Percentiles rank a stretch among this genome's conserved stretches.
Conservation (phyloP, 148 eudicot species). For the Fallopia convolvulus region DNA sequence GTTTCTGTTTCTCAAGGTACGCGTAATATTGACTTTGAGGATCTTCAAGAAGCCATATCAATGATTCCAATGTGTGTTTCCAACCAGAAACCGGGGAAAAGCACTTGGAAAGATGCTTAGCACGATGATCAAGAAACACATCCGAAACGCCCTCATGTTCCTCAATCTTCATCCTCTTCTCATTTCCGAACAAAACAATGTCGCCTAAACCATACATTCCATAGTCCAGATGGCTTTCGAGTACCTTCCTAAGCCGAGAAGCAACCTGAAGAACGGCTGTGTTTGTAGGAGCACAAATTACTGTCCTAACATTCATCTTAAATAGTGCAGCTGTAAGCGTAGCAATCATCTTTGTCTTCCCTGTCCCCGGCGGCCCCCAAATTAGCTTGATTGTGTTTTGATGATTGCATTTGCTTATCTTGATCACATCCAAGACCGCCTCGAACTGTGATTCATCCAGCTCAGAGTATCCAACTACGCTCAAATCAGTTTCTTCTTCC, state of each 20-base stretch:
- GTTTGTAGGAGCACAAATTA: slow-evolving; percentile 57
- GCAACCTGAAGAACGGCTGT: slow-evolving; percentile 36
- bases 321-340: slow-evolving; percentile 21
- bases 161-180: slow-evolving; percentile 40
- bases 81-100: slow-evolving; percentile 40
- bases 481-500: neutral
- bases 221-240: slow-evolving; percentile 10
- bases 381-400: slow-evolving; percentile 35
- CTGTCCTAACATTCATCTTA: slow-evolving; percentile 25
- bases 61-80: slow-evolving; percentile 26
- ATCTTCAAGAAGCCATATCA: slow-evolving; percentile 40
- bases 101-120: slow-evolving; percentile 26
- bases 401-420: slow-evolving; percentile 29
- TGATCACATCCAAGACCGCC: slow-evolving; percentile 32
- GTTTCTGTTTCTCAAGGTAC: slow-evolving; percentile 19
- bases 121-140: slow-evolving; percentile 43
- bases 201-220: slow-evolving; percentile 52
- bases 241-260: slow-evolving; percentile 20
- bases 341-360: slow-evolving; percentile 49
- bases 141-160: slow-evolving; percentile 32
- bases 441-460: slow-evolving; percentile 34
- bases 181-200: slow-evolving; percentile 56
- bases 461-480: slow-evolving; percentile 16
- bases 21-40: slow-evolving; percentile 26
- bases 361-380: slow-evolving; percentile 67